phyloP scores from a whole-genome alignment of 139 green algal genomes.

The Picochlorum sp. region DNA sequence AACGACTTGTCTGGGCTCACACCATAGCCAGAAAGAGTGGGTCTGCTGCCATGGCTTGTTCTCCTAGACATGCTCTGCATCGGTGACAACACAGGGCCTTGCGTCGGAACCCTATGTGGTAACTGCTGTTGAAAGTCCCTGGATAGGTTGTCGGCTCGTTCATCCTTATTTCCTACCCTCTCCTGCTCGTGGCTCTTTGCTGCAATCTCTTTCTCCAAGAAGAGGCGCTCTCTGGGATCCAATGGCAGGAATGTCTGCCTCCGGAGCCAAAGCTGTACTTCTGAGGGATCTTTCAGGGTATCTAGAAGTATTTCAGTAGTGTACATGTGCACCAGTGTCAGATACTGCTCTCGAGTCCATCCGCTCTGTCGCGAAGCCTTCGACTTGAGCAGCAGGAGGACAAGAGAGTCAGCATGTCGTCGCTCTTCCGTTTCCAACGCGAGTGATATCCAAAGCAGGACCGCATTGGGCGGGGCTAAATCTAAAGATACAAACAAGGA shows the following conservation, averaged over 20 bases:
- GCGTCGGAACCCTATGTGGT: too few species aligned
- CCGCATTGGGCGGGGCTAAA: slow-evolving; percentile 1
- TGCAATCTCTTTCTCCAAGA: slow-evolving; percentile 7
- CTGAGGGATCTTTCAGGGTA: slow-evolving; percentile 6
- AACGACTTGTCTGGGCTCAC: too few species aligned
- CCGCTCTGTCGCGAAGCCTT: background rate
- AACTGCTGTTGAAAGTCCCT: too few species aligned
- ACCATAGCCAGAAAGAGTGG: too few species aligned
- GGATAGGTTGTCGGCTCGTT: too few species aligned
- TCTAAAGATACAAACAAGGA: slow-evolving; percentile 15
- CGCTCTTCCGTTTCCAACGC: slow-evolving; percentile 15
- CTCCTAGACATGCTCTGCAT: too few species aligned
- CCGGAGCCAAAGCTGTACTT: slow-evolving; percentile 9
- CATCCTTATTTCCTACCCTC: background rate
- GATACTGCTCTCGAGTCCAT: slow-evolving; percentile 21
- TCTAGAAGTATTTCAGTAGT: slow-evolving; percentile 11
- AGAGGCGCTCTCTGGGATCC: slow-evolving; percentile 3
- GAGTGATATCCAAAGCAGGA: slow-evolving; percentile 28
- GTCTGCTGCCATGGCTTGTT: too few species aligned
- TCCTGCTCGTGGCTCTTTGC: background rate
- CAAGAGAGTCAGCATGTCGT: slow-evolving; percentile 7
- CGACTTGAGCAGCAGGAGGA: slow-evolving; percentile 9
- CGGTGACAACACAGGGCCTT: too few species aligned
- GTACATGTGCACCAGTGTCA: slow-evolving; percentile 25
- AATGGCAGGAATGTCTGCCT: slow-evolving; percentile 2